Base-by-base conservation (phyloP, 2,329 filamentous ascomycete species). In the Cordyceps cateniannulata region DNA sequence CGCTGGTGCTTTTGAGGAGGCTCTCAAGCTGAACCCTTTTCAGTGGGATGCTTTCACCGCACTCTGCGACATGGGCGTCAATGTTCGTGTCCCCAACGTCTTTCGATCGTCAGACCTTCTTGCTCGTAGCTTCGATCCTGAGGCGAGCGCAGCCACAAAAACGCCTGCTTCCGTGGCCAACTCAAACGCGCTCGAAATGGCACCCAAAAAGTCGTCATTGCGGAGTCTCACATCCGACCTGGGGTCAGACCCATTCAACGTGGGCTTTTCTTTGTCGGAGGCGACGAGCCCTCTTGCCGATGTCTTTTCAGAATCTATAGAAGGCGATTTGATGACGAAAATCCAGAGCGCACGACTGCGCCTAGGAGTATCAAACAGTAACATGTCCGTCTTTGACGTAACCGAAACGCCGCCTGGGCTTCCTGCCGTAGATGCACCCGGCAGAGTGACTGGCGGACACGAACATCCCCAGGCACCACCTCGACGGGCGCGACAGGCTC, bases 31-130 rank as follows among this genome's bases (percentile, higher is more conserved):
- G 59, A 99, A 98, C 69, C 93, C 95, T 1, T 93, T 98, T 74
- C 95, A 96, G 84, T 99, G 95, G 95, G 95, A 99, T 78, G 93
- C 93, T 0, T 98, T 98, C 69, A 86, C 88, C 24, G 88, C 85
- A 18, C 81, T 99, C 8, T 96, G 93, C 71, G 92, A 97, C 70
- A 90, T 85, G 86, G 90, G 91, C 4, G 88, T 91, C 49, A 87
- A 86, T 65, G 82, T 98, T 59, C 86, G 90, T 60, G 86, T 95
- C 10, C 83, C 87, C 27, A 96, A 96, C 69, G 89, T 97, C 64
- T 99, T 96, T 77, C 91, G 87, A 70, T 77, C 89, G 67, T 91
- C 83, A 63, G 82, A 85, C 22, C 63, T 71, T 8, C 71, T 85
- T 40, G 65, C 81, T 38, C 78, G 79, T 44, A 76, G 75, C 55